Evolutionary conservation across 2,329 filamentous ascomycete genomes (phyloP).

Genomic region (Fonsecaea multimorphosa): DNA sequence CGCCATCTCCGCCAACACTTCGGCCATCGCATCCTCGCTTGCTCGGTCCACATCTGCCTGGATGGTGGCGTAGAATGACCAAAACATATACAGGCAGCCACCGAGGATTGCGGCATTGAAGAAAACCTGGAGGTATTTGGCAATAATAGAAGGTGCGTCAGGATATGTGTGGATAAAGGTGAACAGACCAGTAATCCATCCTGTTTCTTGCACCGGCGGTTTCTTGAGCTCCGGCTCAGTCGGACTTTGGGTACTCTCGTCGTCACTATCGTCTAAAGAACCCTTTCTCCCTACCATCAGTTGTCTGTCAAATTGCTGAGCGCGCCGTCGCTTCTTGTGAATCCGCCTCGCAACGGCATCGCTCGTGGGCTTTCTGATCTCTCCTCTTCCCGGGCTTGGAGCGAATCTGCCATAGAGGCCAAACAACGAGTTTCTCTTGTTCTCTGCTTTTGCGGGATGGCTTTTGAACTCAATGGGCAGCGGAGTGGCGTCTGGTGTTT

Average conservation of each 20-base stretch:
- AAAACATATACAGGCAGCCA: conserved; percentile 67
- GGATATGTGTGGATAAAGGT: conserved; percentile 69
- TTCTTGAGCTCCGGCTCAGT: conserved; percentile 24
- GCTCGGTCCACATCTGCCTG: conserved; percentile 76
- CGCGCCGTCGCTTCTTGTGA: conserved; percentile 58
- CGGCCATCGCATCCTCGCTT: conserved; percentile 69
- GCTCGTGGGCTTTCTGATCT: conserved; percentile 61
- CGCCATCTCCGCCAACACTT: conserved; percentile 74
- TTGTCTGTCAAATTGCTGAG: conserved; percentile 53
- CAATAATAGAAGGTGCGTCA: conserved; percentile 68
- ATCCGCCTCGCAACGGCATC: conserved; percentile 54
- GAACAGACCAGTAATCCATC: conserved; percentile 56
- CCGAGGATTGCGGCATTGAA: conserved; percentile 58
- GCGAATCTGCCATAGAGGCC: conserved; percentile 52
- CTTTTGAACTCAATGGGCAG: conserved; percentile 37
- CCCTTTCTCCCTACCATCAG: conserved; percentile 45
- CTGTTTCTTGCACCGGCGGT: conserved; percentile 37
- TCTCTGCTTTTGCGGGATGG: conserved; percentile 35
- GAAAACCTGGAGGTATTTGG: conserved; percentile 68
- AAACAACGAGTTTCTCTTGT: conserved; percentile 50
- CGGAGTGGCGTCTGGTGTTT: conserved; percentile 52
- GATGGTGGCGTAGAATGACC: conserved; percentile 71
- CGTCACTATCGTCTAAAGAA: conserved; percentile 52
- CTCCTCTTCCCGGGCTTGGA: conserved; percentile 67
- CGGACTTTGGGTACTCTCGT: conserved; percentile 46